Evolutionary conservation across 2,329 filamentous ascomycete genomes (phyloP), one percentile per base, ranked within the genome.

Genomic region (Cercospora sesami): DNA sequence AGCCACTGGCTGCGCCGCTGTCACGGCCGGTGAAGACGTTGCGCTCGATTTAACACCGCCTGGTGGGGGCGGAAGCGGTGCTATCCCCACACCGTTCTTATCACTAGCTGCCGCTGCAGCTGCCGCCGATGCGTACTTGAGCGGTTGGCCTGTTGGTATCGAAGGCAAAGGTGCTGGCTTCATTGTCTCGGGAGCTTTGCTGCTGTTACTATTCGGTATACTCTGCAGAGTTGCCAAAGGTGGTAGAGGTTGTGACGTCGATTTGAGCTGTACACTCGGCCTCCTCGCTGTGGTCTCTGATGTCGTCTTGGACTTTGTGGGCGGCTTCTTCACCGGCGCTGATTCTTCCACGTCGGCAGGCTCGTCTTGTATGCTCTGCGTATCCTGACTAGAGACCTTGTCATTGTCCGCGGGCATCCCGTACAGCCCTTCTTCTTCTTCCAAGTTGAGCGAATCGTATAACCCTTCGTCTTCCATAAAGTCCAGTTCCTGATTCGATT

Each of bases 101-200:
- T 97, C 93, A 79, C 89, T 93, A 57, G 94, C 93, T 0, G 95
- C 94, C 0, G 94, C 95, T 0, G 95, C 95, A 0, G 95, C 95
- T 0, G 95, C 95, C 0, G 95, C 95, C 42, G 95, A 98, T 55
- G 95, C 95, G 78, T 99, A 99, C 81, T 98, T 98, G 73, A 99
- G 84, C 1, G 91, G 92, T 79, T 98, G 94, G 59, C 93, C 93
- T 4, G 93, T 91, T 6, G 92, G 89, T 78, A 94, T 88, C 68
- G 91, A 89, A 1, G 95, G 95, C 74, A 94, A 82, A 18, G 93
- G 90, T 18, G 95, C 95, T 12, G 95, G 94, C 83, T 98, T 99
- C 94, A 98, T 98, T 63, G 85, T 83, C 53, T 84, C 85, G 63
- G 84, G 85, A 66, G 86, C 82, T 61, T 85, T 81, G 77, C 86